These are phyloP conservation scores for maize (Zea mays) DNA, from an alignment of 176 grass and related monocot genomes.

Conservation along the genomic window Zm-B73-REFERENCE-NAM-5.0 NC_050101.1:155853501-155854000, in stretches of 20 bases:
- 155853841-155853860: neutral
- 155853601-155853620: neutral
- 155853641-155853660: no score
- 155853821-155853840: neutral
- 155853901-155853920: constrained; percentile 19
- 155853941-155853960: constrained; percentile 23
- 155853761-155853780: neutral
- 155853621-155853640: neutral
- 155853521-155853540: neutral
- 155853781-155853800: neutral
- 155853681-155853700: neutral
- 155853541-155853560: neutral
- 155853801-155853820: neutral
- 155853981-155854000: constrained; percentile 30
- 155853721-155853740: neutral
- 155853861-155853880: neutral
- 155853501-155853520: neutral
- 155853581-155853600: neutral
- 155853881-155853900: neutral
- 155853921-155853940: constrained; percentile 36
- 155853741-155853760: neutral
- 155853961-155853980: constrained; percentile 19
- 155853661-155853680: no score
- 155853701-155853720: neutral
- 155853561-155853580: neutral